Conservation (phyloP, 345 rosid genomes). For the Citrus reticulata region DNA sequence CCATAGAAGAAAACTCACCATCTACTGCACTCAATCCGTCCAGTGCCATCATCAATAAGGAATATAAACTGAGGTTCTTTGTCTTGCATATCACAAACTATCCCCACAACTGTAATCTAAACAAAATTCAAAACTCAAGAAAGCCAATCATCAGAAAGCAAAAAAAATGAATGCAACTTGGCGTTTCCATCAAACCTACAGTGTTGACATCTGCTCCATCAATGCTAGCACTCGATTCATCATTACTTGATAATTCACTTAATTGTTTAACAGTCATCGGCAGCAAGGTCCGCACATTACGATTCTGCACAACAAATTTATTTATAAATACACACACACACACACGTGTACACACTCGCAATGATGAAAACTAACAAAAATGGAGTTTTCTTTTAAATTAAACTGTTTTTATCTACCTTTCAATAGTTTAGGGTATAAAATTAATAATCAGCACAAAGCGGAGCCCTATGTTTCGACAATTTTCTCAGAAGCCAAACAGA, state of each 20-base stretch:
- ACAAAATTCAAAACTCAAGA: conserved; percentile 7
- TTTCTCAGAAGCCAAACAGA: conserved; percentile 8
- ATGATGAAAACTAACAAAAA: background rate
- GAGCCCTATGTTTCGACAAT: background rate
- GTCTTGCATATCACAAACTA: conserved; percentile 56
- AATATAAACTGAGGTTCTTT: conserved; percentile 64
- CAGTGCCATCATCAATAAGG: conserved; percentile 80
- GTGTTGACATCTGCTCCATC: conserved; percentile 63
- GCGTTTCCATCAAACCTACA: conserved; percentile 27
- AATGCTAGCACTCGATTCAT: conserved; percentile 44
- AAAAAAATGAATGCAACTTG: background rate
- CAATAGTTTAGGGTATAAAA: background rate
- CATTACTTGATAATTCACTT: conserved; percentile 36
- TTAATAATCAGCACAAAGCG: background rate
- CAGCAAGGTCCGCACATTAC: conserved; percentile 50
- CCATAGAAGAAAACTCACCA: conserved; percentile 38
- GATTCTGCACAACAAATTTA: conserved; percentile 35
- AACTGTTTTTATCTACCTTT: background rate
- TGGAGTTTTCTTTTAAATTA: background rate
- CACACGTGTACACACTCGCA: background rate
- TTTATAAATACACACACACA: background rate
- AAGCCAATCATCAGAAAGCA: background rate
- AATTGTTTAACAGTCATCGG: conserved; percentile 73
- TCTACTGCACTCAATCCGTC: conserved; percentile 74
- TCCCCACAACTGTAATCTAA: conserved; percentile 66